Percentiles rank a stretch among this genome's conserved stretches.
phyloP scores from a whole-genome alignment of 108 stramenopile genomes.

The Ochromonas danica region DNA sequence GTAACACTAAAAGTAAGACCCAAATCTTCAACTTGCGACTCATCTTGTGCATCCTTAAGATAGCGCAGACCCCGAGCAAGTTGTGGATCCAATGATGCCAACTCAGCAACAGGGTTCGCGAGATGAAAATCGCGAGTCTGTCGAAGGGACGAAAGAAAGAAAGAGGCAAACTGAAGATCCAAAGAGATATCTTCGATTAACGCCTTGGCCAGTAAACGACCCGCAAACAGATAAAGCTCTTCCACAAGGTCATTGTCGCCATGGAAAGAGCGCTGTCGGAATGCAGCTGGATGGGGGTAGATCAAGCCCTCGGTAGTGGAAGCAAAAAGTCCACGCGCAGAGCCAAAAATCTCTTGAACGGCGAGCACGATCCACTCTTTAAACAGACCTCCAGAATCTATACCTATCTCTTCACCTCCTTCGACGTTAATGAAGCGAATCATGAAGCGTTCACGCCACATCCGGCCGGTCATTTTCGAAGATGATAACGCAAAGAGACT shows the following conservation, averaged over 20 bases:
- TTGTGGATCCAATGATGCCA: constrained; percentile 78
- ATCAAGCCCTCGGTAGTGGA: constrained; percentile 74
- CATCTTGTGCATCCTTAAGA: constrained; percentile 83
- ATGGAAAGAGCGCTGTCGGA: constrained; percentile 67
- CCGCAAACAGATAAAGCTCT: constrained; percentile 63
- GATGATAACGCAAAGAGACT: background rate
- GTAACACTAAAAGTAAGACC: constrained; percentile 85
- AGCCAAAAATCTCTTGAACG: constrained; percentile 77
- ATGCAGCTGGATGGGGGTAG: constrained; percentile 87
- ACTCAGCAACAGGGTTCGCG: constrained; percentile 78
- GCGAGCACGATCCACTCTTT: constrained; percentile 92
- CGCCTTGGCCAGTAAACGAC: constrained; percentile 85
- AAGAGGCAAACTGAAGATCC: constrained; percentile 91
- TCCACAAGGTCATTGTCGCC: background rate
- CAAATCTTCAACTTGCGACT: constrained; percentile 77
- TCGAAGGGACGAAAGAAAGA: constrained; percentile 86
- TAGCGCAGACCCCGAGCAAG: constrained; percentile 92
- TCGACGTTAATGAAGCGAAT: constrained; percentile 39
- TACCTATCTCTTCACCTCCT: constrained; percentile 64
- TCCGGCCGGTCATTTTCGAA: background rate
- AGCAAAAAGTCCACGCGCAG: constrained; percentile 80
- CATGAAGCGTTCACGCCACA: background rate
- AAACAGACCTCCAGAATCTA: constrained; percentile 96
- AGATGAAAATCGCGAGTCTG: constrained; percentile 74
- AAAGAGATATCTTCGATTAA: constrained; percentile 92